phyloP scores from a whole-genome alignment of 2,329 filamentous ascomycete genomes.

The Pseudogymnoascus sp. region DNA sequence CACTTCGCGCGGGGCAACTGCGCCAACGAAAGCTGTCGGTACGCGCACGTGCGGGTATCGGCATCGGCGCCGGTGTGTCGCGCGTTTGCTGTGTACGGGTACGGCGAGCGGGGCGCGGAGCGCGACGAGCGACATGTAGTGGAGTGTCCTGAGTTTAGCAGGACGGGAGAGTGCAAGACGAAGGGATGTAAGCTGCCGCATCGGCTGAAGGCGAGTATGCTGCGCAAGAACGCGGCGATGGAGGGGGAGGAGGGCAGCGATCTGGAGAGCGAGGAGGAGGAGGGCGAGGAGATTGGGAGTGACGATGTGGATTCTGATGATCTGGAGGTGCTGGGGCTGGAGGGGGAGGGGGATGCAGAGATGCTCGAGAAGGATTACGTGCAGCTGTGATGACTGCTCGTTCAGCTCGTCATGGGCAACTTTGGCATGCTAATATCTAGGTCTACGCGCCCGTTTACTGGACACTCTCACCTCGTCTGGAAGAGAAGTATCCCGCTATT shows the following conservation, averaged over 20 bases:
- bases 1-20: slow-evolving; percentile 89
- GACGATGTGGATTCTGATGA: slow-evolving; percentile 77
- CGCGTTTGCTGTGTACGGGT: slow-evolving; percentile 78
- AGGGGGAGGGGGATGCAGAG: slow-evolving; percentile 44
- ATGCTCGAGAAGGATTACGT: slow-evolving; percentile 57
- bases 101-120: slow-evolving; percentile 72
- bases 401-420: not conserved
- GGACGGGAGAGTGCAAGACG: slow-evolving; percentile 75
- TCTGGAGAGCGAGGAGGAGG: slow-evolving; percentile 71
- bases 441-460: not conserved
- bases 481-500: slow-evolving; percentile 3
- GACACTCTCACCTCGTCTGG: not conserved
- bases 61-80: slow-evolving; percentile 75
- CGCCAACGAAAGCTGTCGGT: slow-evolving; percentile 77
- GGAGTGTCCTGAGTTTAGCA: slow-evolving; percentile 94
- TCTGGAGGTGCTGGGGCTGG: slow-evolving; percentile 55
- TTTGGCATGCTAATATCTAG: slow-evolving; percentile 3
- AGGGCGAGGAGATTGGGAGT: slow-evolving; percentile 55
- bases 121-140: slow-evolving; percentile 81
- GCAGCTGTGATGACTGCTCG: slow-evolving; percentile 34
- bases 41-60: slow-evolving; percentile 75
- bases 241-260: slow-evolving; percentile 52
- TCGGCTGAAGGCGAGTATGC: slow-evolving; percentile 75
- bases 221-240: slow-evolving; percentile 55
- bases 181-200: slow-evolving; percentile 81